Percentiles rank a stretch among this genome's conserved stretches.
These are phyloP conservation scores for Wickerhamiella alocasiicola DNA, from an alignment of 805 yeast species.

Conservation along the genomic window DNA sequence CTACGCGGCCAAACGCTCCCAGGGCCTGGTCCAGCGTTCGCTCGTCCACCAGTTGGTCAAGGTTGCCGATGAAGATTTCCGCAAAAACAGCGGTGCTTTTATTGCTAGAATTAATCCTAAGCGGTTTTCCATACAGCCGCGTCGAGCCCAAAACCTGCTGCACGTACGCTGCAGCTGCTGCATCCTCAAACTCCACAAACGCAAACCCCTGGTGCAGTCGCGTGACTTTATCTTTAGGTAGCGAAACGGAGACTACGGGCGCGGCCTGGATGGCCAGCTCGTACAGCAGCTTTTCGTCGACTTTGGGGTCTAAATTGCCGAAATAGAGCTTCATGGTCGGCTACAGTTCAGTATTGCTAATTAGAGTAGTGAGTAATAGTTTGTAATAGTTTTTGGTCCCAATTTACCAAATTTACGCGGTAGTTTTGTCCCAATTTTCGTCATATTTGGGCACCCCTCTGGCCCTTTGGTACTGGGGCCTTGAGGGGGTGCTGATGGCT, in stretches of 20 bases:
- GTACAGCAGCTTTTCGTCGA: conserved; percentile 55
- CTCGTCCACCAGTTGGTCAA: conserved; percentile 56
- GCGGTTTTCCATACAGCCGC: conserved; percentile 44
- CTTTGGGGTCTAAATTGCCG: conserved; percentile 71
- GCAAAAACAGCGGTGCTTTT: conserved; percentile 41
- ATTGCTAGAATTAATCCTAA: conserved; percentile 38
- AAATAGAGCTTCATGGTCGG: conserved; percentile 40
- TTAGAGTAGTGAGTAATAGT: background rate
- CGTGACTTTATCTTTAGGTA: conserved; percentile 69
- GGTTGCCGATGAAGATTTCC: conserved; percentile 54
- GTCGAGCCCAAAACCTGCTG: conserved; percentile 47
- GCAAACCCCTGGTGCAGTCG: conserved; percentile 77
- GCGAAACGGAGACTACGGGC: conserved; percentile 53
- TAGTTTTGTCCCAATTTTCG: too few relatives aligned
- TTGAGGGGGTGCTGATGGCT: too few relatives aligned
- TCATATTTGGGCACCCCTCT: too few relatives aligned
- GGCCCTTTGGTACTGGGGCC: too few relatives aligned
- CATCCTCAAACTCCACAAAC: conserved; percentile 56
- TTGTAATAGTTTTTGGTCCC: background rate
- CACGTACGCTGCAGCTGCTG: conserved; percentile 60
- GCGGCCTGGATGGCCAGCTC: conserved; percentile 81
- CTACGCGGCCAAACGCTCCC: conserved; percentile 52
- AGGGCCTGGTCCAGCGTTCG: conserved; percentile 45
- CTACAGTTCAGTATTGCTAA: background rate
- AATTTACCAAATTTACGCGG: too few relatives aligned